phyloP scores from a whole-genome alignment of 345 rosid species.

The Syzygium aqueum region DNA sequence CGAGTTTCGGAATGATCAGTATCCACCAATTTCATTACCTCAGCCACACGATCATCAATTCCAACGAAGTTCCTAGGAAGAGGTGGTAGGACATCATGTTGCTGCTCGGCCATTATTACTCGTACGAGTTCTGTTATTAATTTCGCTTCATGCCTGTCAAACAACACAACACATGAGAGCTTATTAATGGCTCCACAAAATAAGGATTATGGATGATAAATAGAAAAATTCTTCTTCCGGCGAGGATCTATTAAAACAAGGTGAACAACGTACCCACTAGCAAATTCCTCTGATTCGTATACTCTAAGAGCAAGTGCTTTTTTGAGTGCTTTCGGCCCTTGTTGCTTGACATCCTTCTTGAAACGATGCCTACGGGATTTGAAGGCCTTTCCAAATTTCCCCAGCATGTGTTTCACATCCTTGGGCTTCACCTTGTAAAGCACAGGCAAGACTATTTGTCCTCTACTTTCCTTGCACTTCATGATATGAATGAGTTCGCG shows the following conservation, averaged over 20 bases:
- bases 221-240: background rate
- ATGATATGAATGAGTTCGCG: background rate
- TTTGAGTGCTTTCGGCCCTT: background rate
- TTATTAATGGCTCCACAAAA: background rate
- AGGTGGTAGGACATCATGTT: background rate
- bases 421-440: background rate
- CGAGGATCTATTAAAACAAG: background rate
- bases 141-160: background rate
- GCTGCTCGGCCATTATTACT: fast-evolving
- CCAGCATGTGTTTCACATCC: fast-evolving
- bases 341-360: fast-evolving
- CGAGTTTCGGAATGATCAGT: too few species aligned
- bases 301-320: background rate
- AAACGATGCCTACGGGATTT: fast-evolving
- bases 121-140: background rate
- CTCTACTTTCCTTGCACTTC: fast-evolving
- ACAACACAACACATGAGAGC: background rate
- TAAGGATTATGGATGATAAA: background rate
- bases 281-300: background rate
- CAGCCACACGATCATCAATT: too few species aligned
- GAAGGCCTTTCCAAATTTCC: background rate
- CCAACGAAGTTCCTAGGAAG: too few species aligned
- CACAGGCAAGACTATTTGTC: background rate
- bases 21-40: too few species aligned
- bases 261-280: fast-evolving